phyloP scores from a whole-genome alignment of 768 basidiomycete species.

The Galerina sulciceps region DNA sequence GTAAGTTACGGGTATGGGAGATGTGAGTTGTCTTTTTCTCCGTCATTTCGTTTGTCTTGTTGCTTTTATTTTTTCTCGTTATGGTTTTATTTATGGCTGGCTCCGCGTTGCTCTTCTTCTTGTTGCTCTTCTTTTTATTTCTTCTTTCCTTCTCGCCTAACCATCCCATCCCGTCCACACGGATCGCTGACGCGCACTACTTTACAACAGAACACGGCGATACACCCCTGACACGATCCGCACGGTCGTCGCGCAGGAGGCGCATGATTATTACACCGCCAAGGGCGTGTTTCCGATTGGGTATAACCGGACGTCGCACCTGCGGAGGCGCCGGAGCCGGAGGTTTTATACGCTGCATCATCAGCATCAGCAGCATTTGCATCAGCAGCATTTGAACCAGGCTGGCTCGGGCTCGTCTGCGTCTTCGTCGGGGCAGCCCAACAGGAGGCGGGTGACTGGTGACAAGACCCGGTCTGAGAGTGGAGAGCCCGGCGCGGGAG shows the following conservation, averaged over 20 bases:
- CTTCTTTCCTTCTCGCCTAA: background rate
- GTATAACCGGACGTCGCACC: conserved; percentile 1
- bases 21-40: conserved; percentile 19
- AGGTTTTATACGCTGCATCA: background rate
- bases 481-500: background rate
- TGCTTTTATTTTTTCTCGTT: too few species aligned
- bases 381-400: background rate
- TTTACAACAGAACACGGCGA: conserved; percentile 17
- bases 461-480: background rate
- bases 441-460: background rate
- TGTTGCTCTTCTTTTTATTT: too few species aligned
- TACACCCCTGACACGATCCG: conserved; percentile 29
- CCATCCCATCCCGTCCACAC: background rate
- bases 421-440: too few species aligned
- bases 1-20: conserved; percentile 29
- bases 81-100: too few species aligned
- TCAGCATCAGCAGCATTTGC: background rate
- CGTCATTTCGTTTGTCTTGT: too few species aligned
- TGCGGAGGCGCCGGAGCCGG: background rate
- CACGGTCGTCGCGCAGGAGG: conserved; percentile 27
- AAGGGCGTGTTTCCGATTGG: conserved; percentile 21
- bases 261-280: conserved; percentile 26
- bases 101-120: background rate
- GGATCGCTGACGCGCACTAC: background rate
- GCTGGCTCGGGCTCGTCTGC: too few species aligned